Percentiles rank a stretch among this genome's conserved stretches.
These are phyloP conservation scores for Beauveria scarabaeidicola DNA, from an alignment of 2,329 filamentous ascomycete species.

Conservation along the genomic window DNA sequence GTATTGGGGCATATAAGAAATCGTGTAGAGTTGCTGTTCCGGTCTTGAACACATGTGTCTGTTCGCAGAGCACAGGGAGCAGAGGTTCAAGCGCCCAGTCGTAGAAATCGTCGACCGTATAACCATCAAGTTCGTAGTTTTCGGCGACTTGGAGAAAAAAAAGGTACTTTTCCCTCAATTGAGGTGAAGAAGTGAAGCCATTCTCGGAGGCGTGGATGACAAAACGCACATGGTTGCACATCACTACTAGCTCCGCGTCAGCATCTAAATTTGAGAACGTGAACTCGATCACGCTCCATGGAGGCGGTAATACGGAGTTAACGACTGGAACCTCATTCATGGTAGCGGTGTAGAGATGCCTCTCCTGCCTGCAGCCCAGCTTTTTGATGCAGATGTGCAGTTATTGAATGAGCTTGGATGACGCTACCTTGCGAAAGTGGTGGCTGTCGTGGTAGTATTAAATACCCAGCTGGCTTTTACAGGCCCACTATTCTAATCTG, in stretches of 20 bases:
- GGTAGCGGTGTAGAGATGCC: no score
- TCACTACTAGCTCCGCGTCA: neutral
- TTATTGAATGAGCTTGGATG: no score
- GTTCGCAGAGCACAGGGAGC: neutral
- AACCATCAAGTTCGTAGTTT: neutral
- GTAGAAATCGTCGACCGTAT: neutral
- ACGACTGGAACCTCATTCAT: no score
- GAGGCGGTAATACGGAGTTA: neutral
- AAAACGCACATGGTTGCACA: neutral
- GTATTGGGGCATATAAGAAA: neutral
- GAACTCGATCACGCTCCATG: neutral
- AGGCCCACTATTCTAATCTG: no score
- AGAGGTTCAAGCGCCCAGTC: neutral
- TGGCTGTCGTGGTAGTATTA: no score
- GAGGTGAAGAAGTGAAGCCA: neutral
- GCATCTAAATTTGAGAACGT: neutral
- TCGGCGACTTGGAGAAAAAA: neutral
- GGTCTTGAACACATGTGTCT: neutral
- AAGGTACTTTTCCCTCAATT: neutral
- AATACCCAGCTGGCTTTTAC: no score
- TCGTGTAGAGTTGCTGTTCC: neutral
- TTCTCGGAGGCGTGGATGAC: neutral
- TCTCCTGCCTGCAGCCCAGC: no score
- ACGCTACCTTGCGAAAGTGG: no score
- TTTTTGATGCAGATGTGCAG: no score